Evolutionary conservation across 73 alveolate genomes (phyloP).

Genomic region (Durusdinium trenchii): DNA sequence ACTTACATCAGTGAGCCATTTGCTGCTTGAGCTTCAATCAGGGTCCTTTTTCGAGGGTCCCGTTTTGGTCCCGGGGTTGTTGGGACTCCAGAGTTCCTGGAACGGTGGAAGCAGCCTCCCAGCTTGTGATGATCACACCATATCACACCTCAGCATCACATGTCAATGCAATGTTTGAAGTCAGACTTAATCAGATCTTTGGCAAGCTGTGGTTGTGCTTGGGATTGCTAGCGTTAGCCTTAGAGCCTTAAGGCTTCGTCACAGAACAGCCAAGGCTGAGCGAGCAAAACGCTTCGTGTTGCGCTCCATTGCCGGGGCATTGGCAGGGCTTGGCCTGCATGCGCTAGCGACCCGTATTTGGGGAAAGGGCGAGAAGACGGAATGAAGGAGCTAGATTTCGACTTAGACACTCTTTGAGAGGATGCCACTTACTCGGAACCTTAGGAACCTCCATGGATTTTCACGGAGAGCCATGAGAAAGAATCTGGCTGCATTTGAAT

Average conservation of each 20-base stretch:
- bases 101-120: too few relatives aligned
- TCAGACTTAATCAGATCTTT: too few relatives aligned
- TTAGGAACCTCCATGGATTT: too few relatives aligned
- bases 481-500: too few relatives aligned
- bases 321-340: conserved; percentile 60
- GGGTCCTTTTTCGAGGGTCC: background rate
- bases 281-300: conserved; percentile 48
- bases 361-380: background rate
- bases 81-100: background rate
- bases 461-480: too few relatives aligned
- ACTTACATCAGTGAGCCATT: conserved; percentile 59
- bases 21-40: background rate
- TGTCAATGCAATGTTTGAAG: too few relatives aligned
- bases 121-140: too few relatives aligned
- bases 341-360: background rate
- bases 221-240: too few relatives aligned
- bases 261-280: conserved; percentile 4
- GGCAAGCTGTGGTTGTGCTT: too few relatives aligned
- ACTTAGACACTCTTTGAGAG: background rate
- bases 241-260: too few relatives aligned
- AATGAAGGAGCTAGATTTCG: background rate
- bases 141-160: too few relatives aligned
- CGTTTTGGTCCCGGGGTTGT: background rate
- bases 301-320: conserved; percentile 62
- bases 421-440: too few relatives aligned